These are phyloP conservation scores for Trichosporon sp. DNA, from an alignment of 1,284 basidiomycete genomes.

Conservation along the genomic window DNA sequence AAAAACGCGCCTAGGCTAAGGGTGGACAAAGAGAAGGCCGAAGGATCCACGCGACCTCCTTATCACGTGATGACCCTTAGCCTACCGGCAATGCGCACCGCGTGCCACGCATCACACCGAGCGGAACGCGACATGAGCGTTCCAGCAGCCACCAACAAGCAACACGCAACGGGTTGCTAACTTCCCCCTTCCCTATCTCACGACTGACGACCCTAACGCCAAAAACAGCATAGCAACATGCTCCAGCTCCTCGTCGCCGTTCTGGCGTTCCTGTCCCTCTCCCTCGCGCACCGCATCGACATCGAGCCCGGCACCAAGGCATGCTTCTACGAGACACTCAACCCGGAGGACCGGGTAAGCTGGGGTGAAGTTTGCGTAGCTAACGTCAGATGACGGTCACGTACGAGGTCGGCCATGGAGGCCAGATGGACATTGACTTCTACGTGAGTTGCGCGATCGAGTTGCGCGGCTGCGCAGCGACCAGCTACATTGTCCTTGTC, in stretches of 20 bases:
- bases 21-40: no score
- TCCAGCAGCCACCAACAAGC: background rate
- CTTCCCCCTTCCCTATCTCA: background rate
- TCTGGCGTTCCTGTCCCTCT: slow-evolving; percentile 39
- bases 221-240: slow-evolving; percentile 15
- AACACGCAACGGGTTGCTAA: background rate
- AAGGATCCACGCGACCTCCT: background rate
- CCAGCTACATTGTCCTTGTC: background rate
- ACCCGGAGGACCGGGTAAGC: slow-evolving; percentile 84
- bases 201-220: slow-evolving; percentile 20
- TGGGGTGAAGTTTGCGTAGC: slow-evolving; percentile 2
- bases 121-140: slow-evolving; percentile 1
- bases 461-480: background rate
- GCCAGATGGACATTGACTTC: slow-evolving; percentile 95
- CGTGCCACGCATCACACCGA: slow-evolving; percentile 16
- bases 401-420: slow-evolving; percentile 90
- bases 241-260: slow-evolving; percentile 26
- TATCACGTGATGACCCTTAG: background rate
- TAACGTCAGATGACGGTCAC: slow-evolving; percentile 90
- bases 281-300: slow-evolving; percentile 60
- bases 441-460: slow-evolving; percentile 64
- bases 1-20: background rate
- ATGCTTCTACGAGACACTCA: slow-evolving; percentile 98
- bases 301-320: slow-evolving; percentile 79
- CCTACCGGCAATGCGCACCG: background rate